Evolutionary conservation across 2,329 filamentous ascomycete species (phyloP), one percentile per base, ranked within the genome.

Genomic region (Venturiaceae sp.): DNA sequence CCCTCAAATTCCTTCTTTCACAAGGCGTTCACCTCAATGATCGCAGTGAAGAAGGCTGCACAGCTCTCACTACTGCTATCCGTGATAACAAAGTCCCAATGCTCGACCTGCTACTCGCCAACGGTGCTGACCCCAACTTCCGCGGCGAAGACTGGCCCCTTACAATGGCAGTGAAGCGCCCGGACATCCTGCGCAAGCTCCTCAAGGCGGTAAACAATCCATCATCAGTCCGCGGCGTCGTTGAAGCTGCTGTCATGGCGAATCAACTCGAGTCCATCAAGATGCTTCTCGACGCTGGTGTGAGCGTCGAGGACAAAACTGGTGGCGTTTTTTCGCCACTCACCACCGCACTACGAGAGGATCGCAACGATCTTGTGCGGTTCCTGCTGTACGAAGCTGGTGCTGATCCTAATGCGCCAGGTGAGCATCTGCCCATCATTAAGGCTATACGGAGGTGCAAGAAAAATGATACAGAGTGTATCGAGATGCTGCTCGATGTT

Each of bases 291-390:
- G 76, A 74, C 16, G 83, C 84, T 0, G 85, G 85, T 14, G 81
- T 87, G 19, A 84, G 78, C 41, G 83, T 87, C 58, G 85, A 88
- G 68, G 86, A 87, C 71, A 85, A 84, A 71, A 88, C 86, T 66
- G 85, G 84, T 21, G 86, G 86, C 57, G 85, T 88, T 53, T 89
- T 88, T 73, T 86, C 83, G 0, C 83, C 84, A 0, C 76, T 88
- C 3, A 88, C 84, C 0, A 85, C 83, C 0, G 83, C 83, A 8
- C 82, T 87, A 58, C 82, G 84, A 13, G 85, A 88, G 68, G 74
- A 81, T 28, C 77, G 78, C 63, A 80, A 78, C 47, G 78, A 80
- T 0, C 86, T 87, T 58, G 82, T 86, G 41, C 69, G 68, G 3
- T 87, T 77, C 71, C 77, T 88, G 9, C 74, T 88, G 59, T 77